Conservation (phyloP, 306 rosid genomes). For the Citrullus mucosospermus region DNA sequence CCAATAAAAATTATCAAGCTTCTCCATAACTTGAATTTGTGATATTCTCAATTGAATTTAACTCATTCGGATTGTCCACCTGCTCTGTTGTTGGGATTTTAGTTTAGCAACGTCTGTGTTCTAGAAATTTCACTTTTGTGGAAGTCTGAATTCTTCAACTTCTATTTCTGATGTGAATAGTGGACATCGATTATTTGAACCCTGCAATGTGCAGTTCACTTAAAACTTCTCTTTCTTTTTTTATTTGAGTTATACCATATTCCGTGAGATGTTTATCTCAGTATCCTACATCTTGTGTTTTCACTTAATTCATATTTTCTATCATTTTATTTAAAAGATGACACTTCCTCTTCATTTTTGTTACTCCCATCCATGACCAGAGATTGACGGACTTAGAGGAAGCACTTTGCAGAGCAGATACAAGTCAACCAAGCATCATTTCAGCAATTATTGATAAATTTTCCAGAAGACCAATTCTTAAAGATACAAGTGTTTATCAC, state of each 20-base stretch:
- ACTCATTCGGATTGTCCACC: not conserved
- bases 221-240: not conserved
- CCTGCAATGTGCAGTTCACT: not conserved
- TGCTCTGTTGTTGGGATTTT: not conserved
- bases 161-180: not conserved
- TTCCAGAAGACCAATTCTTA: conserved; percentile 41
- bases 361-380: conserved; percentile 30
- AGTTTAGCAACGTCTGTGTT: not conserved
- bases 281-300: not conserved
- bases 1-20: not conserved
- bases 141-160: not conserved
- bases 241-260: not conserved
- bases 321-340: not conserved
- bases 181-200: not conserved
- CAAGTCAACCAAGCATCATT: conserved; percentile 37
- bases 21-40: not conserved
- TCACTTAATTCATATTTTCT: not conserved
- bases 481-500: conserved; percentile 42
- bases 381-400: conserved; percentile 57
- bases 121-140: not conserved
- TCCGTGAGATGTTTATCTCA: not conserved
- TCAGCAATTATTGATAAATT: conserved; percentile 44
- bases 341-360: not conserved
- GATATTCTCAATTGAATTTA: not conserved
- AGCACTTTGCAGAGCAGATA: conserved; percentile 40